A percentile compares a stretch with the other conserved stretches of the same genome.
Evolutionary conservation across 1,139 yeast genomes (phyloP).

Genomic region (Yamadazyma trypodendri): DNA sequence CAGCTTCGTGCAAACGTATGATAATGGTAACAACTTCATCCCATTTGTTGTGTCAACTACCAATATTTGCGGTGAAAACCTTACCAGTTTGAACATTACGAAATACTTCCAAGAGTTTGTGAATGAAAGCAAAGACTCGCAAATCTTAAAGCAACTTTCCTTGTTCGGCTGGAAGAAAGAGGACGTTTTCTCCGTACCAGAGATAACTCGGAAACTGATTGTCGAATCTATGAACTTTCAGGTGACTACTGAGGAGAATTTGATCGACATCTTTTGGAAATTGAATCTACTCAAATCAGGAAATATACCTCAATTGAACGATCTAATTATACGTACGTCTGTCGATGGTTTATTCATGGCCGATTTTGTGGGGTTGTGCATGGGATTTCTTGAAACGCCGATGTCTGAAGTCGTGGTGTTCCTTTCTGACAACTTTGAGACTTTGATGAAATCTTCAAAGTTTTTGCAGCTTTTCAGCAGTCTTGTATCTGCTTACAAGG

Average conservation of each 20-base stretch:
- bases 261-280: slow-evolving; percentile 16
- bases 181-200: slow-evolving; percentile 9
- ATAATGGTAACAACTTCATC: slow-evolving; percentile 39
- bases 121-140: slow-evolving; percentile 22
- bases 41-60: slow-evolving; percentile 50
- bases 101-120: slow-evolving; percentile 52
- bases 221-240: slow-evolving; percentile 6
- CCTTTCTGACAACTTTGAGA: slow-evolving; percentile 13
- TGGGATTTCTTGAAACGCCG: slow-evolving; percentile 8
- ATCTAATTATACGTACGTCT: slow-evolving; percentile 4
- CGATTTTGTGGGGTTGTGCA: slow-evolving; percentile 14
- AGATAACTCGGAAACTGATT: not conserved
- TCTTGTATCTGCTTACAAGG: slow-evolving; percentile 11
- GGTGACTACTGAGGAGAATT: slow-evolving; percentile 4
- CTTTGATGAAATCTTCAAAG: slow-evolving; percentile 19
- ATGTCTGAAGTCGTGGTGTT: not conserved
- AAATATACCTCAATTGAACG: not conserved
- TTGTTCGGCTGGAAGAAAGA: slow-evolving; percentile 12
- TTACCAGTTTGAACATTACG: slow-evolving; percentile 44
- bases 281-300: slow-evolving; percentile 8
- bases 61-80: slow-evolving; percentile 43
- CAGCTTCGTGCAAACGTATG: slow-evolving; percentile 28
- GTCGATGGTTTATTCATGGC: slow-evolving; percentile 9
- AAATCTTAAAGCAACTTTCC: slow-evolving; percentile 14
- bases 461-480: slow-evolving; percentile 22